Evolutionary conservation across 176 grass and related monocot species (phyloP).

Genomic region (Aegilops longissima): DNA sequence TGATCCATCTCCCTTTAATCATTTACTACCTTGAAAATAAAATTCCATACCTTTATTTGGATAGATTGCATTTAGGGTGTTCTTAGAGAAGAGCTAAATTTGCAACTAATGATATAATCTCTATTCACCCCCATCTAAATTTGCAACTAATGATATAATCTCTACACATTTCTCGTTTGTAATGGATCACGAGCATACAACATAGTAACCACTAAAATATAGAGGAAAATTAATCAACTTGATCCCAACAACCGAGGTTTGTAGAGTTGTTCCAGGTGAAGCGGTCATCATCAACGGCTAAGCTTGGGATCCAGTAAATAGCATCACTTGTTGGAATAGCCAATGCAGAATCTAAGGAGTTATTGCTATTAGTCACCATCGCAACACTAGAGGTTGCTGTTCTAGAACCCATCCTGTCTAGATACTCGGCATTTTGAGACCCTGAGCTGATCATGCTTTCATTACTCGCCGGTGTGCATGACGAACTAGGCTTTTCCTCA

Average conservation of each 20-base stretch:
- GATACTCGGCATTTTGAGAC: slow-evolving; percentile 18
- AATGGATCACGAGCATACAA: background rate
- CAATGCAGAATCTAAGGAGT: slow-evolving; percentile 6
- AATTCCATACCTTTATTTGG: background rate
- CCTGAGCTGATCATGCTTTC: slow-evolving; percentile 50
- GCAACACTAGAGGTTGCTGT: slow-evolving; percentile 27
- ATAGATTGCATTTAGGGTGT: background rate
- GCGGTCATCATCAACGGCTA: background rate
- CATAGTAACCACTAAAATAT: background rate
- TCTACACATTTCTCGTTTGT: background rate
- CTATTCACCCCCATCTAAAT: background rate
- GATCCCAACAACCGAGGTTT: slow-evolving; percentile 24
- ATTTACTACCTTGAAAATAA: too few relatives aligned
- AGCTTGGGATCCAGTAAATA: slow-evolving; percentile 27
- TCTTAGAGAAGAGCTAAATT: background rate
- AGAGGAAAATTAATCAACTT: slow-evolving; percentile 16
- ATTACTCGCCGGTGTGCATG: slow-evolving; percentile 9
- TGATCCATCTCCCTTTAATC: too few relatives aligned
- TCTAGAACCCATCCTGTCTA: slow-evolving; percentile 22
- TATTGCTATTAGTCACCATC: background rate
- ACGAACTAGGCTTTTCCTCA: slow-evolving; percentile 1
- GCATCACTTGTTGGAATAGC: slow-evolving; percentile 10
- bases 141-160: background rate
- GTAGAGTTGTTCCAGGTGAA: slow-evolving; percentile 35
- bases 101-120: background rate